Evolutionary conservation across 2,329 filamentous ascomycete species (phyloP).

Genomic region (Pestalotiopsis fici): DNA sequence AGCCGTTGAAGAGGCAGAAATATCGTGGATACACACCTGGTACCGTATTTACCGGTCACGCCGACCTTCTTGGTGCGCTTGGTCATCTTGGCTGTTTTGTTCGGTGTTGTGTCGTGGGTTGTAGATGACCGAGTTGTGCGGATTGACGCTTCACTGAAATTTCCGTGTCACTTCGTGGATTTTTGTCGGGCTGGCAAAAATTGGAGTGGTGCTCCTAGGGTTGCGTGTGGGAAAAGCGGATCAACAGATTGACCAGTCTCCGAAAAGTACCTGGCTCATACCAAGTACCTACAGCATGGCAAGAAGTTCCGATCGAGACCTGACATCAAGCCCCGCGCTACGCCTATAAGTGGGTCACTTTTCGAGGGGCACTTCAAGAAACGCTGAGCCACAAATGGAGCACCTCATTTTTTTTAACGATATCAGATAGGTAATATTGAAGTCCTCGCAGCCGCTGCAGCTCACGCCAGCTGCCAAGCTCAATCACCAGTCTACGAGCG

Average conservation of each 20-base stretch:
- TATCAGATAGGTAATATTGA: no score
- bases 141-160: slow-evolving; percentile 7
- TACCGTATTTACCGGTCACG: slow-evolving; percentile 98
- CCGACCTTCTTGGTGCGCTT: slow-evolving; percentile 98
- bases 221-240: slow-evolving; percentile 1
- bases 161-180: not conserved
- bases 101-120: slow-evolving; percentile 23
- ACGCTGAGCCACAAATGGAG: not conserved
- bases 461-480: not conserved
- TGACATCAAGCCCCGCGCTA: not conserved
- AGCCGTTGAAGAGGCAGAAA: slow-evolving; percentile 14
- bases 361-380: not conserved
- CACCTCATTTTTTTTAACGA: not conserved
- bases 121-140: slow-evolving; percentile 24
- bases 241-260: not conserved
- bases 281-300: no score
- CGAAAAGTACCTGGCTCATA: not conserved
- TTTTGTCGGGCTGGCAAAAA: not conserved
- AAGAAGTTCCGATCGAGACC: not conserved
- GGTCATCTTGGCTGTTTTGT: slow-evolving; percentile 72
- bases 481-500: no score
- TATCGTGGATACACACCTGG: slow-evolving; percentile 65
- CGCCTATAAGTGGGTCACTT: not conserved
- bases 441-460: not conserved
- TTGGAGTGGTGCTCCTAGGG: slow-evolving; percentile 1